phyloP scores from a whole-genome alignment of 2,329 filamentous ascomycete genomes.

The Ascochyta rabiei region DNA sequence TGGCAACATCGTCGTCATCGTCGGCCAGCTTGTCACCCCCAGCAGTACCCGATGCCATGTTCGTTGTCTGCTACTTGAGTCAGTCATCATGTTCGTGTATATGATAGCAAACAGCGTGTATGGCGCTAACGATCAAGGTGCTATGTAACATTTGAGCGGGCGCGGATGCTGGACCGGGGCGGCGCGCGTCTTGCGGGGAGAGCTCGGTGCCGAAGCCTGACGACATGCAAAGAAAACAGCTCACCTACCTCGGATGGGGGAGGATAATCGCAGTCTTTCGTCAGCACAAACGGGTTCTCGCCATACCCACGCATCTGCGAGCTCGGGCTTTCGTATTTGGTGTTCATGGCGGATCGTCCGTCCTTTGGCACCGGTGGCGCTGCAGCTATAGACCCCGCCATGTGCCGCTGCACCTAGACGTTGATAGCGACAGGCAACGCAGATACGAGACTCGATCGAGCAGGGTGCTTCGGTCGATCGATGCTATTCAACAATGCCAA shows the following conservation, averaged over 20 bases:
- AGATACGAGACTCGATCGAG: neutral
- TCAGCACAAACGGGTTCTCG: slow-evolving; percentile 6
- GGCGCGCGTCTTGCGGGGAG: slow-evolving; percentile 11
- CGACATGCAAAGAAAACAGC: slow-evolving; percentile 16
- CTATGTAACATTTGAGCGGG: slow-evolving; percentile 9
- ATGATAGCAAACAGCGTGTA: neutral
- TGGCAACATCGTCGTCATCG: slow-evolving; percentile 15
- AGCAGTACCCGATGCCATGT: neutral
- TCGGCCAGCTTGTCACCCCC: neutral
- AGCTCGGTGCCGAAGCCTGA: slow-evolving; percentile 12
- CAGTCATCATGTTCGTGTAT: neutral
- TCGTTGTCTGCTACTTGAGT: neutral
- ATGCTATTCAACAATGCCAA: neutral
- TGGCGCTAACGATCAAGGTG: neutral
- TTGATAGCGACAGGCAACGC: neutral
- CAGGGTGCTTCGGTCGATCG: neutral
- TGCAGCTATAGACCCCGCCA: slow-evolving; percentile 5
- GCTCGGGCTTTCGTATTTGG: neutral
- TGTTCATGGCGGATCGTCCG: slow-evolving; percentile 1
- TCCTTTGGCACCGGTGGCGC: neutral
- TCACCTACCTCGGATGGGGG: slow-evolving; percentile 11
- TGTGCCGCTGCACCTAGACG: slow-evolving; percentile 7
- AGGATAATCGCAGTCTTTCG: slow-evolving; percentile 8
- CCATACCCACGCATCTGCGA: neutral
- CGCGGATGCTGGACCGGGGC: slow-evolving; percentile 18